Evolutionary conservation across 495 filamentous ascomycete species (phyloP).

Genomic region (Articulospora tetracladia): DNA sequence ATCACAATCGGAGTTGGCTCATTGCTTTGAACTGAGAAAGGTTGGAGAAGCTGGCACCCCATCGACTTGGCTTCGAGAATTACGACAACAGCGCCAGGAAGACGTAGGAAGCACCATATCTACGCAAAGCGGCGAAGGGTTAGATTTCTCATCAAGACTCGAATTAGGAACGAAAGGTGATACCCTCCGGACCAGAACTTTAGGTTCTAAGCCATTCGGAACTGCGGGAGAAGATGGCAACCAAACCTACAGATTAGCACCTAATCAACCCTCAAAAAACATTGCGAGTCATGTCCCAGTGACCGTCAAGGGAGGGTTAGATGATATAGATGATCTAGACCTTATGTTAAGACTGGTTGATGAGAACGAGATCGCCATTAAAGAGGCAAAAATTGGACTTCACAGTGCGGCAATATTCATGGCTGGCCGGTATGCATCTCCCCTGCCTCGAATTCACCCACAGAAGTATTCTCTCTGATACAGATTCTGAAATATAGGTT

Average conservation of each 20-base stretch:
- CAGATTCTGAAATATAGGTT: slow-evolving; percentile 36
- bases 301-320: too few species aligned
- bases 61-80: background rate
- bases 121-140: too few species aligned
- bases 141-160: too few species aligned
- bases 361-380: background rate
- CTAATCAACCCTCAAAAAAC: too few species aligned
- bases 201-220: too few species aligned
- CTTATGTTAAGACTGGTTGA: background rate
- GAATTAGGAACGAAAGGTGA: too few species aligned
- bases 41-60: background rate
- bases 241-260: too few species aligned
- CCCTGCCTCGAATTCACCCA: background rate
- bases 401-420: slow-evolving; percentile 29
- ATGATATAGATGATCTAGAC: too few species aligned
- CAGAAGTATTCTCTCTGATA: background rate
- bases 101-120: background rate
- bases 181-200: too few species aligned
- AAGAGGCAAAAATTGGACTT: slow-evolving; percentile 8
- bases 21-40: background rate
- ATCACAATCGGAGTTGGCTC: background rate
- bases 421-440: slow-evolving; percentile 44
- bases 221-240: too few species aligned
- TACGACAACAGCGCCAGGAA: background rate
- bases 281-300: too few species aligned